Conservation (phyloP, 352 stramenopile genomes). For the Phytophthora nicotianae region DNA sequence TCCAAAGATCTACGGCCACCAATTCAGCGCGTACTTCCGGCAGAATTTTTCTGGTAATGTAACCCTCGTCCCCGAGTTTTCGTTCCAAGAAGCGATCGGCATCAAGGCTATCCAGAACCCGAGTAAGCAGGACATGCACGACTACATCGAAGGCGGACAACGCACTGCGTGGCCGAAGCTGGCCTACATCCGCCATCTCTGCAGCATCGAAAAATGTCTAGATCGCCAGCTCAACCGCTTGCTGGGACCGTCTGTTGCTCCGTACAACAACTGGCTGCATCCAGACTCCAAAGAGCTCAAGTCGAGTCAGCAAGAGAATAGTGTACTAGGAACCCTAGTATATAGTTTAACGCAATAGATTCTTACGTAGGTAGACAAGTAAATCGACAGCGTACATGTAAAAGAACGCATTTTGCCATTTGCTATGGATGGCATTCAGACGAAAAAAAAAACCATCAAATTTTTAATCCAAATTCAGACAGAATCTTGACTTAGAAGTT, state of each 20-base stretch:
- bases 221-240: constrained; percentile 46
- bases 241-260: constrained; percentile 19
- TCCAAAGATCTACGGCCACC: constrained; percentile 82
- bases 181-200: constrained; percentile 93
- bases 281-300: constrained; percentile 26
- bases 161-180: constrained; percentile 92
- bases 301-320: not conserved
- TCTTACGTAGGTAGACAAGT: not conserved
- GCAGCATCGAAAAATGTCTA: constrained; percentile 88
- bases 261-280: constrained; percentile 38
- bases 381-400: not conserved
- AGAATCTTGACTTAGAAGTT: no score
- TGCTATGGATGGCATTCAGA: no score
- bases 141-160: constrained; percentile 87
- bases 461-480: no score
- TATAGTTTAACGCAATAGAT: not conserved
- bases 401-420: no score
- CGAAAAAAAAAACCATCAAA: no score
- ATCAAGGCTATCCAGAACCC: constrained; percentile 89
- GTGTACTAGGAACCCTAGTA: not conserved
- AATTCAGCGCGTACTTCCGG: constrained; percentile 78
- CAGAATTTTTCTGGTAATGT: constrained; percentile 98
- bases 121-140: constrained; percentile 68
- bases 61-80: constrained; percentile 92
- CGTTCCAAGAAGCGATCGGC: constrained; percentile 82